phyloP scores from a whole-genome alignment of 306 rosid species.

The Morella rubra region DNA sequence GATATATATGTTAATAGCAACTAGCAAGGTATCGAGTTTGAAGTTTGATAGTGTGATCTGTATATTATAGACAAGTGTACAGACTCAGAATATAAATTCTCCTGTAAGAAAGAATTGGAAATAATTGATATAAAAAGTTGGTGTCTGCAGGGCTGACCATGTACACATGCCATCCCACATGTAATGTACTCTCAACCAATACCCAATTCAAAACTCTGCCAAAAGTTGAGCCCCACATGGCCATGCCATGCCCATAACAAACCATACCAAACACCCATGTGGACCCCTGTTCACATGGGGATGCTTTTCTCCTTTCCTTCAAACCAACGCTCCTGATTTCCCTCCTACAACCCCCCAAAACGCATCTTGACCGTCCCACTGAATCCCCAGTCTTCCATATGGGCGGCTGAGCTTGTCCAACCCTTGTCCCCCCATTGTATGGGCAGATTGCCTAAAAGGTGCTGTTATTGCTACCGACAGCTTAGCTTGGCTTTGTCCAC shows the following conservation, averaged over 20 bases:
- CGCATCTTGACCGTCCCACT: constrained; percentile 50
- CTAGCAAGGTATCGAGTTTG: neutral
- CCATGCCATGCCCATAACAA: constrained; percentile 35
- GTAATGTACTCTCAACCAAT: constrained; percentile 6
- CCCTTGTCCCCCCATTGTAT: constrained; percentile 56
- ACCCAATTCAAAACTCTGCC: constrained; percentile 12
- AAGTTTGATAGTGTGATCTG: neutral
- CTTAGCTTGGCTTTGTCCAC: constrained; percentile 70
- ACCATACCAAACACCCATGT: constrained; percentile 38
- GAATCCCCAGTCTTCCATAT: constrained; percentile 35
- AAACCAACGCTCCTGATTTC: constrained; percentile 47
- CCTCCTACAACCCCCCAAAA: constrained; percentile 36
- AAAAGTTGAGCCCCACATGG: constrained; percentile 42
- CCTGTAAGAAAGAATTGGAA: neutral
- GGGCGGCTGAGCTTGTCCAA: constrained; percentile 70
- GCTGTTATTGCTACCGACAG: constrained; percentile 82
- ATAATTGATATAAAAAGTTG: neutral
- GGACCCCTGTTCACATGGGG: constrained; percentile 59
- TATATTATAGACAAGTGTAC: neutral
- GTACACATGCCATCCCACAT: constrained; percentile 16
- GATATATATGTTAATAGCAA: too few species aligned
- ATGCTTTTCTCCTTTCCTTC: constrained; percentile 43
- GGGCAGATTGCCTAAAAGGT: constrained; percentile 66
- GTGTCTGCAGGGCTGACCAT: constrained; percentile 3
- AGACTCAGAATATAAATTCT: neutral